Evolutionary conservation across 2,329 filamentous ascomycete genomes (phyloP), one percentile per base, ranked within the genome.

Genomic region (Leptodontidium sp.): DNA sequence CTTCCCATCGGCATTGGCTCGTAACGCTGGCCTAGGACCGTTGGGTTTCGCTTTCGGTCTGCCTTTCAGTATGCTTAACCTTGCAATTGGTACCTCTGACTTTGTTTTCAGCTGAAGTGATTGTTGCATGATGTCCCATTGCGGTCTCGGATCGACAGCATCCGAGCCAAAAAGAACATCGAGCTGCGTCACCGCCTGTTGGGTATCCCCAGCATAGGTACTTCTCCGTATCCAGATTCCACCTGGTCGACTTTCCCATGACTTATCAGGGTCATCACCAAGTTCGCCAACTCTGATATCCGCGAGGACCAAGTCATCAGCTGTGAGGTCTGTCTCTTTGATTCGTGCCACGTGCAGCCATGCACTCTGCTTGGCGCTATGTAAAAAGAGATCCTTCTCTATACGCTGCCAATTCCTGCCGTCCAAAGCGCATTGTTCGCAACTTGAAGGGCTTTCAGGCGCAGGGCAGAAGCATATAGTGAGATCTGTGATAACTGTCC

Each of bases 121-220:
- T 73, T 70, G 73, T 76, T 29, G 72, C 70, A 79, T 75, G 58
- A 81, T 77, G 75, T 73, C 67, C 95, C 95, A 98, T 55, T 92
- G 91, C 1, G 89, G 87, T 66, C 95, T 89, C 7, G 93, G 94
- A 77, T 98, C 95, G 61, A 93, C 92, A 8, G 94, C 94, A 81
- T 92, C 88, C 6, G 87, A 81, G 55, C 89, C 87, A 77, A 91
- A 91, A 24, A 93, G 80, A 32, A 92, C 84, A 77, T 92, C 90
- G 8, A 92, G 82, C 7, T 87, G 88, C 2, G 90, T 92, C 58
- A 92, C 83, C 11, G 86, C 86, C 65, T 72, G 66, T 57, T 74
- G 35, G 59, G 84, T 83, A 8, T 85, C 86, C 67, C 88, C 83
- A 69, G 68, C 63, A 68, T 74, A 80, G 14, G 53, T 61, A 64